Conservation (phyloP, 768 basidiomycete genomes). For the Galerina sulciceps region DNA sequence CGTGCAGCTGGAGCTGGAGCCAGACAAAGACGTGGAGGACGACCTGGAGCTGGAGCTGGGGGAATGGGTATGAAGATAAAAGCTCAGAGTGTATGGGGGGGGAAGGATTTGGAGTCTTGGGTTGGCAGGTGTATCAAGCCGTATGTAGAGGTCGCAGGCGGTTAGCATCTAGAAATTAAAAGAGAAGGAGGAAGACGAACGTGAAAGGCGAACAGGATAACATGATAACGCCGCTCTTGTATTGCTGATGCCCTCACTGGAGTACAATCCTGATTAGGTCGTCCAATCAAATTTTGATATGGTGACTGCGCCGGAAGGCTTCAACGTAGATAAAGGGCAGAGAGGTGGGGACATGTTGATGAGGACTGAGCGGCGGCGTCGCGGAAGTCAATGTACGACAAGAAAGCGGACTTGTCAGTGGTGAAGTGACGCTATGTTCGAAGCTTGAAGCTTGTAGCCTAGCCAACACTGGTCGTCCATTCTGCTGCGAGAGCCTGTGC, state of each 20-base stretch:
- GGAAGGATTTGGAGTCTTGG: slow-evolving; percentile 6
- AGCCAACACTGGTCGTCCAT: too few relatives aligned
- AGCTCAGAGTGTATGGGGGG: slow-evolving; percentile 17
- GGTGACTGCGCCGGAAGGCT: too few relatives aligned
- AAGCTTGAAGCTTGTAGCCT: too few relatives aligned
- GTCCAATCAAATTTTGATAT: too few relatives aligned
- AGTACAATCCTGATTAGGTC: too few relatives aligned
- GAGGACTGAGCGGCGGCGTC: too few relatives aligned
- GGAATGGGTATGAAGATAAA: slow-evolving; percentile 17
- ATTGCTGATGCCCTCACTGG: not conserved
- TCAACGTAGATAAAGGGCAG: too few relatives aligned
- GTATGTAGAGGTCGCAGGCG: not conserved
- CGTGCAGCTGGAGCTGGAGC: not conserved
- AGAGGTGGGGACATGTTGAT: too few relatives aligned
- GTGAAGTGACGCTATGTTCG: too few relatives aligned
- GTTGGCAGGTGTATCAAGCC: slow-evolving; percentile 6
- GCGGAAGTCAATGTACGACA: too few relatives aligned
- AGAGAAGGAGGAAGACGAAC: slow-evolving; percentile 14
- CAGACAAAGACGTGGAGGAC: not conserved
- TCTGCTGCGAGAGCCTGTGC: too few relatives aligned
- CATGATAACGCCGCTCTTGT: slow-evolving; percentile 24
- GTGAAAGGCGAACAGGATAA: slow-evolving; percentile 41
- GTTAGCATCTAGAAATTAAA: not conserved
- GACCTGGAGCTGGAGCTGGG: not conserved
- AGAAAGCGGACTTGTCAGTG: too few relatives aligned